A percentile compares a stretch with the other conserved stretches of the same genome.
Conservation (phyloP, 2,329 filamentous ascomycete species). For the Talaromyces sp. region DNA sequence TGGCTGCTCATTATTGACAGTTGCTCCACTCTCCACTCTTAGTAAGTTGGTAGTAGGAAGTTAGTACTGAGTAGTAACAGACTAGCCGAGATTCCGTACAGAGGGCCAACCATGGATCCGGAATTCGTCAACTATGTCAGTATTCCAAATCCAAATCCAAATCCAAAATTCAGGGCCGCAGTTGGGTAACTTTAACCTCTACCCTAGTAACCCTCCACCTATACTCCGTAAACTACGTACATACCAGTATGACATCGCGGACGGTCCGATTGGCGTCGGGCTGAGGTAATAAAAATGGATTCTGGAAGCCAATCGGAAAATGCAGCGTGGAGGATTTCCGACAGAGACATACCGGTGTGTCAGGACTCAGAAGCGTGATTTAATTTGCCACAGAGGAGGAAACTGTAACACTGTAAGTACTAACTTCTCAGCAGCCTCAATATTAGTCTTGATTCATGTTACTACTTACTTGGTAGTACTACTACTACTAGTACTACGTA, state of each 20-base stretch:
- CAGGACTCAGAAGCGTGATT: background rate
- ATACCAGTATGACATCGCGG: background rate
- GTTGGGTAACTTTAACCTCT: background rate
- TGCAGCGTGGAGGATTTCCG: background rate
- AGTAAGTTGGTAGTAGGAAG: too few species aligned
- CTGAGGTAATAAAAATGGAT: background rate
- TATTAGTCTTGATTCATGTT: background rate
- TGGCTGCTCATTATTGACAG: background rate
- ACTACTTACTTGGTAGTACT: too few species aligned
- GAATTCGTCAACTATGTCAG: background rate
- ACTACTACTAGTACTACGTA: too few species aligned
- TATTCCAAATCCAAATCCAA: background rate
- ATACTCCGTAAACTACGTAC: too few species aligned
- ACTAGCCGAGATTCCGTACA: too few species aligned
- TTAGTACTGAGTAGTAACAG: too few species aligned
- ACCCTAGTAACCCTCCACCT: too few species aligned
- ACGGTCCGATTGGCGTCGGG: background rate
- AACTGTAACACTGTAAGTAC: too few species aligned
- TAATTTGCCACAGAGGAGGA: background rate
- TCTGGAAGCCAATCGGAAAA: background rate
- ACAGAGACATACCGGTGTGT: background rate
- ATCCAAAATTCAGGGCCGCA: background rate
- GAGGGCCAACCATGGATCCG: background rate
- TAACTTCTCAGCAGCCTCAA: background rate
- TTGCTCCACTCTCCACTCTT: background rate